Percentiles rank a stretch among this genome's conserved stretches.
phyloP scores from a whole-genome alignment of 2,329 filamentous ascomycete genomes.

The Ceratocystis cubensis region DNA sequence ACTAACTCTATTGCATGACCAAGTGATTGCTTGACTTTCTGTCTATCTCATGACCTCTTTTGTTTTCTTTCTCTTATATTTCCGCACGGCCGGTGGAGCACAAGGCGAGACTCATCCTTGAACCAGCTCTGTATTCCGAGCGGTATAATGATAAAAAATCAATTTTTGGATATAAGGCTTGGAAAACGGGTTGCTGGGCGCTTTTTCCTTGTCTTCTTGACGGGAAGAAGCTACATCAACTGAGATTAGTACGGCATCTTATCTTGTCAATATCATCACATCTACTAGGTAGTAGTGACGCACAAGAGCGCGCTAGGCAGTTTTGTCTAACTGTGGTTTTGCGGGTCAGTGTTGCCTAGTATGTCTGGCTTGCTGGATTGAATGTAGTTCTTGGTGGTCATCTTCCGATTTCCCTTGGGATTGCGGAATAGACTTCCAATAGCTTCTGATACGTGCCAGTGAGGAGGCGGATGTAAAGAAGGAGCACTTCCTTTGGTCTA shows the following conservation, averaged over 20 bases:
- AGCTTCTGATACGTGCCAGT: background rate
- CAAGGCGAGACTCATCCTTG: constrained; percentile 63
- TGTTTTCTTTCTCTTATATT: constrained; percentile 8
- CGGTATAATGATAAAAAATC: constrained; percentile 42
- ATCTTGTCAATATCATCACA: background rate
- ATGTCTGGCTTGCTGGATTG: background rate
- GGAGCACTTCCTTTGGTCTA: background rate
- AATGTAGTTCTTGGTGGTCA: background rate
- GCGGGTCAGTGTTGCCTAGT: background rate
- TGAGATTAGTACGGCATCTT: constrained; percentile 23
- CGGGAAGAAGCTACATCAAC: constrained; percentile 15
- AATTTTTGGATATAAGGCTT: constrained; percentile 10
- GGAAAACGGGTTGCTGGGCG: constrained; percentile 14
- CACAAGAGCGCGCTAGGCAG: background rate
- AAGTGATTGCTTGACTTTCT: constrained; percentile 21
- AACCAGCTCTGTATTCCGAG: constrained; percentile 60
- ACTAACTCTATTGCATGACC: constrained; percentile 2
- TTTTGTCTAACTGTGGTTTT: background rate
- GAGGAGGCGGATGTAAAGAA: background rate
- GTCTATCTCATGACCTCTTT: constrained; percentile 12
- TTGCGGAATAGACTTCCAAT: background rate
- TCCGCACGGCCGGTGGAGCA: constrained; percentile 65
- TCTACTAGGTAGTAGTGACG: background rate
- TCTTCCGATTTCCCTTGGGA: background rate
- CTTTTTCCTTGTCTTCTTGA: background rate